These are phyloP conservation scores for Sporodiniella umbellata DNA, from an alignment of 371 early-diverging fungal genomes.

Conservation along the genomic window DNA sequence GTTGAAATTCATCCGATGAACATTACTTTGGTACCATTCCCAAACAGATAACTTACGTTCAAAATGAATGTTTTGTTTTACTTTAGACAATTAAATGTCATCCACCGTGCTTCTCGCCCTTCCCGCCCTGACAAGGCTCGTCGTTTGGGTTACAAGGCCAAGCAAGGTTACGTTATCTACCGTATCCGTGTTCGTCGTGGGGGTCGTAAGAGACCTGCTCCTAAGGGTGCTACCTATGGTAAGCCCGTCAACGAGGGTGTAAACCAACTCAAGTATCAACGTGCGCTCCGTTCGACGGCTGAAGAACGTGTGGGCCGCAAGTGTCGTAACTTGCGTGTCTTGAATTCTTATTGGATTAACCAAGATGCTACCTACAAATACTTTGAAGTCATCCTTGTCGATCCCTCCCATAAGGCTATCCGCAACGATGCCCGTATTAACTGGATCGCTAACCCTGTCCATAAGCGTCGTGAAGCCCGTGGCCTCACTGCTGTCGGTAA, in stretches of 20 bases:
- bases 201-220: constrained; percentile 93
- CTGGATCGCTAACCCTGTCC: constrained; percentile 97
- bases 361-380: constrained; percentile 98
- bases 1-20: constrained; percentile 2
- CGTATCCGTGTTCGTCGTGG: constrained; percentile 98
- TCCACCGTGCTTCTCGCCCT: constrained; percentile 97
- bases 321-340: constrained; percentile 93
- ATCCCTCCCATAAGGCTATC: constrained; percentile 96
- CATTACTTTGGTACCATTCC: neutral
- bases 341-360: constrained; percentile 99
- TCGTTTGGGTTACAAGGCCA: constrained; percentile 98
- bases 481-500: constrained; percentile 96
- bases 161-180: constrained; percentile 98
- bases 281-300: constrained; percentile 89
- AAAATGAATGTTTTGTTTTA: neutral
- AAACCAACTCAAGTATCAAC: constrained; percentile 95
- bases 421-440: constrained; percentile 97
- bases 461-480: constrained; percentile 98
- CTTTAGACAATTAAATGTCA: constrained; percentile 91
- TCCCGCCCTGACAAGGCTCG: constrained; percentile 99
- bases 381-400: constrained; percentile 98
- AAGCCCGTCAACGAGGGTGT: constrained; percentile 98
- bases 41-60: neutral
- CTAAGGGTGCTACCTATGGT: constrained; percentile 97
- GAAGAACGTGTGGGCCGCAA: constrained; percentile 97